These are phyloP conservation scores for Linnemannia zychae DNA, from an alignment of 192 early-diverging fungal genomes.

Conservation along the genomic window DNA sequence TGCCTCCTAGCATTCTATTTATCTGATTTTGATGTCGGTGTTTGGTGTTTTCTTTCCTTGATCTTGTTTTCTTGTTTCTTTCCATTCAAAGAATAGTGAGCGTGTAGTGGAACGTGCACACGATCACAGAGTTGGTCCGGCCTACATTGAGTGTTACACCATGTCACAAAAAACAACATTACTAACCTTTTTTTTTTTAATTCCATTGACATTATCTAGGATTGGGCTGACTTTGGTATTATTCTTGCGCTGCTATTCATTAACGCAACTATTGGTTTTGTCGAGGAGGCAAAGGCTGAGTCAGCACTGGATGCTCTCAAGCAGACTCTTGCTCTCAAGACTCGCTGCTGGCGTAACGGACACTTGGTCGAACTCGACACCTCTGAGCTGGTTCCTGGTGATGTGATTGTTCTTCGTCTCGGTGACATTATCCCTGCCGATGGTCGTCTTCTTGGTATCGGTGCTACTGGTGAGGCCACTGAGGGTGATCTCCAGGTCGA, in stretches of 20 bases:
- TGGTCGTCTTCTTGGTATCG: constrained; percentile 84
- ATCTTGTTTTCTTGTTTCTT: too few relatives aligned
- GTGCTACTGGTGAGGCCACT: constrained; percentile 80
- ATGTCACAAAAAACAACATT: too few relatives aligned
- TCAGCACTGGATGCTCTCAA: constrained; percentile 95
- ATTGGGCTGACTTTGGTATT: constrained; percentile 82
- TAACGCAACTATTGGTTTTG: constrained; percentile 93
- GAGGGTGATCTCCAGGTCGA: constrained; percentile 89
- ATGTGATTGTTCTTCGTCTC: constrained; percentile 90
- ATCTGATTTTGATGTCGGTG: too few relatives aligned
- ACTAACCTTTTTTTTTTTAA: neutral
- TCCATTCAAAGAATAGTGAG: too few relatives aligned
- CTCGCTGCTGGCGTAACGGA: constrained; percentile 84
- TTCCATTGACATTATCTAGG: constrained; percentile 7
- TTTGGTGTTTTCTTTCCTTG: too few relatives aligned
- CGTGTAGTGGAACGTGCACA: neutral
- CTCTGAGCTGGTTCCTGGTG: constrained; percentile 88
- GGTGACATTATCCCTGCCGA: constrained; percentile 97
- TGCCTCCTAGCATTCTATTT: too few relatives aligned
- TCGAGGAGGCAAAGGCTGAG: constrained; percentile 94
- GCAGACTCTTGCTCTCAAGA: constrained; percentile 92
- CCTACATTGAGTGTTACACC: neutral
- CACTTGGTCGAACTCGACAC: constrained; percentile 80
- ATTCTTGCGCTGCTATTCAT: constrained; percentile 83
- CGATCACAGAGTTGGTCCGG: neutral